Conservation (phyloP, 257 asterid genomes). For the Capsicum rhomboideum region DNA sequence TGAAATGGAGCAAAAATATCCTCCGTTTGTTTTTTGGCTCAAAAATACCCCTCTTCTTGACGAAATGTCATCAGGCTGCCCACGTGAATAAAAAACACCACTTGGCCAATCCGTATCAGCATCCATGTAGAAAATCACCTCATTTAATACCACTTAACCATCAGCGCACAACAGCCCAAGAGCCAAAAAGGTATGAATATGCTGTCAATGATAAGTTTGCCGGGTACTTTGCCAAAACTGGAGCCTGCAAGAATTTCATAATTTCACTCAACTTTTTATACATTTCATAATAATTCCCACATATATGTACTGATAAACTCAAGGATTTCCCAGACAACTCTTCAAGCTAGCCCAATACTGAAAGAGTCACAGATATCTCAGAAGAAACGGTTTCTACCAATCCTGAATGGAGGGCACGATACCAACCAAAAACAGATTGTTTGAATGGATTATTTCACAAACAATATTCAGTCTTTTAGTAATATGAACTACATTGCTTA, state of each 20-base stretch:
- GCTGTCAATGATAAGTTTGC: constrained; percentile 92
- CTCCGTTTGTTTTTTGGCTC: no score
- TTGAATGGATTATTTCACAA: background rate
- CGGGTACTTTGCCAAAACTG: constrained; percentile 77
- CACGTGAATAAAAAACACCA: no score
- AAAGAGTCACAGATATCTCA: background rate
- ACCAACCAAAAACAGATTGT: background rate
- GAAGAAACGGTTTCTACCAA: background rate
- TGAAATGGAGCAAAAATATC: no score
- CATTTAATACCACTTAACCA: no score
- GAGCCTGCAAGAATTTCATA: constrained; percentile 57
- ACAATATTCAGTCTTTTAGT: no score
- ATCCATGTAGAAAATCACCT: no score
- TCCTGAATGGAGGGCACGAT: background rate
- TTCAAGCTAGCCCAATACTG: background rate
- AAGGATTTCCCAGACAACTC: background rate
- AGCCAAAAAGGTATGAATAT: constrained; percentile 79
- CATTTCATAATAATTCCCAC: background rate
- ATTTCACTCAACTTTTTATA: background rate
- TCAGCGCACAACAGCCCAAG: no score
- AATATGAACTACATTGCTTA: no score
- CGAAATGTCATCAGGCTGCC: no score
- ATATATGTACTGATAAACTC: background rate
- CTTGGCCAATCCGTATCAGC: no score
- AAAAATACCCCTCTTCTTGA: no score